Base-by-base conservation (phyloP, 202 grass and related monocot species). In the Digitaria exilis region DNA sequence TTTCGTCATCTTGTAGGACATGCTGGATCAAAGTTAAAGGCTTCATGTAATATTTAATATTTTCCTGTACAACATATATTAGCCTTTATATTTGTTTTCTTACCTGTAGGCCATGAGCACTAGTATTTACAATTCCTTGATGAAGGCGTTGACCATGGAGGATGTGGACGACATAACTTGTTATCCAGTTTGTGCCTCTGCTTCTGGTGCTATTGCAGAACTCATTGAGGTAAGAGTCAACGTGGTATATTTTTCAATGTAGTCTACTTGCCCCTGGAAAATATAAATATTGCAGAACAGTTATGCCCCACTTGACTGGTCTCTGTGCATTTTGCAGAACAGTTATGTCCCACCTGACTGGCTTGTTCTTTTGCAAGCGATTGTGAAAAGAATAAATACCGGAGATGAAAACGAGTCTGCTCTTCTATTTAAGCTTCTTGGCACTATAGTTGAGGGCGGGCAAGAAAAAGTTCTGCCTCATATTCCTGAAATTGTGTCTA, bases 341-440 rank as follows among this genome's bases (percentile, higher is more conserved):
- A 75, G 85, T 76, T 92, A 92, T 82, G 71, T 78, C 82, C 84
- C 88, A 42, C 82, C 88, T 62, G 88, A 91, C 21, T 94, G 91
- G 92, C 86, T 90, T 26, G 79, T 82, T 24, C 83, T 94, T 91
- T 82, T 97, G 80, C 83, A 89, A 89, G 74, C 77, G 17, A 61
- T 94, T 67, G 65, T 97, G 61, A 73, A 90, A 78, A 87, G 87
- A 75, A 83, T 94, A 82, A 85, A 81, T 3, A 71, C 68, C 46
- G 83, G 71, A 84, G 89, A 94, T 71, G 90, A 90, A 77, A 94
- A 88, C 21, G 84, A 94, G 62, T 94, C 92, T 48, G 85, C 86
- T 85, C 83, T 97, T 88, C 74, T 94, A 62, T 97, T 94, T 90
- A 88, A 94, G 84, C 89, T 97, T 92, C 78, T 97, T 29, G 88